Evolutionary conservation across 352 stramenopile species (phyloP).

Genomic region (Phytopythium boreale): DNA sequence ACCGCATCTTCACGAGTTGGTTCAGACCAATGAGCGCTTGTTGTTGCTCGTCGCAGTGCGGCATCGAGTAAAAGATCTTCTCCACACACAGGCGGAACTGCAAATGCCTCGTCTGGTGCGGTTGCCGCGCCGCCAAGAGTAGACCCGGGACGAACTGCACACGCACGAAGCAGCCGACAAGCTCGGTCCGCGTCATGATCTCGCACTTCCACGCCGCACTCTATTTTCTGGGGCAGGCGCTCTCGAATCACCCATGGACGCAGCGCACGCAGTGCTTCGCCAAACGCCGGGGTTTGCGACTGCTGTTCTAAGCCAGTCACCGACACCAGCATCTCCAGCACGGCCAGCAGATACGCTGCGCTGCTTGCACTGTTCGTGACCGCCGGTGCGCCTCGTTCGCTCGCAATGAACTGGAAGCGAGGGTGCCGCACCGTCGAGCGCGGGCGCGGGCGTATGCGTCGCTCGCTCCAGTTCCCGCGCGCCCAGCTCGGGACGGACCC

Average conservation of each 20-base stretch:
- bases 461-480: constrained; percentile 12
- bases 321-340: constrained; percentile 1
- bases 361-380: not conserved
- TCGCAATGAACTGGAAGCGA: not conserved
- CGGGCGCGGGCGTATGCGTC: constrained; percentile 6
- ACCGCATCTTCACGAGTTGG: not conserved
- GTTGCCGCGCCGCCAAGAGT: not conserved
- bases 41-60: not conserved
- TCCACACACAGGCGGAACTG: not conserved
- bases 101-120: not conserved
- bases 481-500: constrained; percentile 10
- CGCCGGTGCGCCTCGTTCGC: not conserved
- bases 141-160: not conserved
- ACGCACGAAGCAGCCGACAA: not conserved
- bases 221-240: not conserved
- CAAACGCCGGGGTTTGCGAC: not conserved
- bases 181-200: not conserved
- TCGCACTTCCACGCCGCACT: constrained; percentile 1
- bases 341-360: not conserved
- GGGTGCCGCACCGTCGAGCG: not conserved
- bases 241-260: constrained; percentile 2
- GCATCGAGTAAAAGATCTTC: constrained; percentile 3
- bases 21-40: not conserved
- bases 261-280: not conserved
- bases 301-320: not conserved